A percentile compares a stretch with the other conserved stretches of the same genome.
These are phyloP conservation scores for Naganishia friedmannii DNA, from an alignment of 768 basidiomycete species.

Conservation along the genomic window DNA sequence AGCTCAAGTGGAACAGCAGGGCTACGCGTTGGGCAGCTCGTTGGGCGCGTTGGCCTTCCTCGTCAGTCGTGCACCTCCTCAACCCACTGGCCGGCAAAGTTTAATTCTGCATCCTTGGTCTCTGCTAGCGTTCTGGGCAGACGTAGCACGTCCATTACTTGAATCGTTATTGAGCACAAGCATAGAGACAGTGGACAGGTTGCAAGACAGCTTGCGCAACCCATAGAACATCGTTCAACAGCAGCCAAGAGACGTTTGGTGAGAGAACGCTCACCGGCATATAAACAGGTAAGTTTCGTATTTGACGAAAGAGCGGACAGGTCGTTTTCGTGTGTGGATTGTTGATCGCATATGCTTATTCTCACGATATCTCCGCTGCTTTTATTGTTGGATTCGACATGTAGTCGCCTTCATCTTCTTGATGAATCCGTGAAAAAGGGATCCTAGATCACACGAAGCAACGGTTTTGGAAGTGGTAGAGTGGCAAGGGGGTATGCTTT, in stretches of 20 bases:
- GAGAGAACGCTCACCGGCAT: not conserved
- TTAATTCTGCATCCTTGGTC: not conserved
- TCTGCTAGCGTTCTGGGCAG: conserved; percentile 1
- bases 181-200: too few species aligned
- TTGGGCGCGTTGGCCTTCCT: not conserved
- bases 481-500: not conserved
- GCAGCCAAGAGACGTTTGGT: not conserved
- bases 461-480: not conserved
- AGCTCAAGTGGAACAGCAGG: too few species aligned
- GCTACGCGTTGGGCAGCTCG: not conserved
- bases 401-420: not conserved
- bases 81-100: not conserved
- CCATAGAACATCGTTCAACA: not conserved
- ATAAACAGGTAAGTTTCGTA: not conserved
- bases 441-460: not conserved
- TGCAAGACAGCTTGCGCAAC: not conserved
- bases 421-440: not conserved
- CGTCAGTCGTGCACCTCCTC: not conserved
- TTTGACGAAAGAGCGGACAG: not conserved
- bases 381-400: not conserved
- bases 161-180: not conserved
- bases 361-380: not conserved
- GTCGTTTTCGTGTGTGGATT: not conserved
- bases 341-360: not conserved
- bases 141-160: conserved; percentile 9